These are phyloP conservation scores for Sporopachydermia cereana DNA, from an alignment of 1,139 yeast species.

Conservation along the genomic window DNA sequence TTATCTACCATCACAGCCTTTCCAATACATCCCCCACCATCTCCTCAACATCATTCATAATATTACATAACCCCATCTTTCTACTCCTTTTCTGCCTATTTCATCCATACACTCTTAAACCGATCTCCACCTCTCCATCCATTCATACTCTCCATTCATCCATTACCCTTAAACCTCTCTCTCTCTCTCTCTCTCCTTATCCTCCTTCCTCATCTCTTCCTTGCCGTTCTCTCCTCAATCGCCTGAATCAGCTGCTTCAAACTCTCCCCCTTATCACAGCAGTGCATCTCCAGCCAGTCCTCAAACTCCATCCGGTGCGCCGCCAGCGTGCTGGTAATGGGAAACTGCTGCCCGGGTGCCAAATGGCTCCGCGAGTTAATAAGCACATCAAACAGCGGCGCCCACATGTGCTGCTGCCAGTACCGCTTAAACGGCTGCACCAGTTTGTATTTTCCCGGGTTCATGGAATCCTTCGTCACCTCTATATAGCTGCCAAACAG, in stretches of 20 bases:
- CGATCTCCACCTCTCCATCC: no score
- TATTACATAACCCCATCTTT: not conserved
- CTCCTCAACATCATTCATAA: not conserved
- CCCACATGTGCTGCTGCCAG: slow-evolving; percentile 74
- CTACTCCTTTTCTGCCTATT: not conserved
- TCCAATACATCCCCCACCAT: not conserved
- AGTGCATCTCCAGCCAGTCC: slow-evolving; percentile 27
- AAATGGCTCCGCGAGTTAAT: slow-evolving; percentile 41
- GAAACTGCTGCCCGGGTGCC: slow-evolving; percentile 20
- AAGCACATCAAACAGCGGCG: slow-evolving; percentile 47
- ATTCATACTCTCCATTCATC: no score
- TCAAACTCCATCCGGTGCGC: slow-evolving; percentile 34
- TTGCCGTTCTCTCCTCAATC: not conserved
- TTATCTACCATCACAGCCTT: not conserved
- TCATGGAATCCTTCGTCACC: slow-evolving; percentile 20
- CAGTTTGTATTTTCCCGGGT: slow-evolving; percentile 26
- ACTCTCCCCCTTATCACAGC: slow-evolving; percentile 9
- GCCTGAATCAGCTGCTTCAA: slow-evolving; percentile 1
- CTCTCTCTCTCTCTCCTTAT: no score
- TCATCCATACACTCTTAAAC: no score
- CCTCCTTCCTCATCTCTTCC: not conserved
- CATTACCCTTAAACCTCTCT: no score
- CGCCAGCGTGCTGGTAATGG: slow-evolving; percentile 30
- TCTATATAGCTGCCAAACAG: slow-evolving; percentile 58
- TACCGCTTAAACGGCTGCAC: slow-evolving; percentile 49